phyloP scores from a whole-genome alignment of 208 protist species.

The Porcisia deanei region DNA sequence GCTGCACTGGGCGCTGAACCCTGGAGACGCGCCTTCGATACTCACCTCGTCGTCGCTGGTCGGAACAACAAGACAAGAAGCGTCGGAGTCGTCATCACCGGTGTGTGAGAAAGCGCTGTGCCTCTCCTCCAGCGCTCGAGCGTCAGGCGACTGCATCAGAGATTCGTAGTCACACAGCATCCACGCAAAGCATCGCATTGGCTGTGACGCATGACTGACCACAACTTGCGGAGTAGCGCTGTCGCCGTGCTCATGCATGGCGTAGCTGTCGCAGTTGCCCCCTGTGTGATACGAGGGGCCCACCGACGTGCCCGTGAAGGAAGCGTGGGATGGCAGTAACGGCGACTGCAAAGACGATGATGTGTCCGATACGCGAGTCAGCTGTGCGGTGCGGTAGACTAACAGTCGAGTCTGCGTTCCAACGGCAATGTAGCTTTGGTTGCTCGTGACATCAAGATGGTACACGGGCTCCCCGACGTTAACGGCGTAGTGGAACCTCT shows the following conservation, averaged over 20 bases:
- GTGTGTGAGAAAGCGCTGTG: background rate
- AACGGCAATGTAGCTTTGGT: slow-evolving; percentile 27
- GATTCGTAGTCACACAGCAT: slow-evolving; percentile 33
- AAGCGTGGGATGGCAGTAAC: background rate
- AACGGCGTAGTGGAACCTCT: slow-evolving; percentile 24
- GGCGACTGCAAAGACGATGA: background rate
- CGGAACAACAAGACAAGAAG: background rate
- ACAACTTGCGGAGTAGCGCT: slow-evolving; percentile 18
- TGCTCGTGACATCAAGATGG: slow-evolving; percentile 23
- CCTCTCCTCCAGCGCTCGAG: background rate
- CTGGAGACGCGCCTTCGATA: background rate
- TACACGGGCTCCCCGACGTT: slow-evolving; percentile 23
- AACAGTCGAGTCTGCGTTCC: slow-evolving; percentile 30
- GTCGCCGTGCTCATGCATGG: background rate
- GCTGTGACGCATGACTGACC: slow-evolving; percentile 19
- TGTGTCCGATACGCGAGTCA: slow-evolving; percentile 17
- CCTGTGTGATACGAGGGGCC: background rate
- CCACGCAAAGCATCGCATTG: slow-evolving; percentile 31
- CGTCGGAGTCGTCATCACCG: slow-evolving; percentile 7
- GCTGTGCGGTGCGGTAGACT: slow-evolving; percentile 27
- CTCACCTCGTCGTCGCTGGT: slow-evolving; percentile 5
- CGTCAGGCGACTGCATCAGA: slow-evolving; percentile 1
- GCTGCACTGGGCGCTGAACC: background rate
- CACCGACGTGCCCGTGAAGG: background rate
- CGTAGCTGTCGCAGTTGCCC: background rate